A percentile compares a stretch with the other conserved stretches of the same genome.
Conservation (phyloP, 768 basidiomycete species). For the Tulasnella sp. region DNA sequence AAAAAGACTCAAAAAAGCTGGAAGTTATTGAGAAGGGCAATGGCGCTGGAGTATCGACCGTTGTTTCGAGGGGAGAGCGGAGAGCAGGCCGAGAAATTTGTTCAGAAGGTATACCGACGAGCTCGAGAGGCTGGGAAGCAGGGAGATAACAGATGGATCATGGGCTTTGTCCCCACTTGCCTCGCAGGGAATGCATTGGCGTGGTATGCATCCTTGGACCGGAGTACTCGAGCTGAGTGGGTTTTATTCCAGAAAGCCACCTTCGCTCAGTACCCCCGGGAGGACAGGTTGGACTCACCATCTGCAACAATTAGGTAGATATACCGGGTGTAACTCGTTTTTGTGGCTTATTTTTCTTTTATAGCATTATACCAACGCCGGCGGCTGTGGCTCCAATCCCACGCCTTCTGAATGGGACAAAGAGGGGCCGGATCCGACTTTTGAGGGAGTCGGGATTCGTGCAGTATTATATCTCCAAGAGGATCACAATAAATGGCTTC, state of each 20-base stretch:
- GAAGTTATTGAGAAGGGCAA: neutral
- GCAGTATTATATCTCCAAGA: too few species aligned
- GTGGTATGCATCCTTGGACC: neutral
- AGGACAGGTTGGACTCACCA: too few species aligned
- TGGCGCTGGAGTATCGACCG: neutral
- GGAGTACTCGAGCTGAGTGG: neutral
- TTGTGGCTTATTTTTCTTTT: too few species aligned
- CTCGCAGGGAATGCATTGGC: neutral
- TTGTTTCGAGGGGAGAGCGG: neutral
- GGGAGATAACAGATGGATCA: neutral
- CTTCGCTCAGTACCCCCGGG: too few species aligned
- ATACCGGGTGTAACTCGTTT: too few species aligned
- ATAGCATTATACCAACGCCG: too few species aligned
- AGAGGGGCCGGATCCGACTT: too few species aligned
- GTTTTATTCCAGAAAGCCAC: neutral
- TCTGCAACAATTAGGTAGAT: too few species aligned
- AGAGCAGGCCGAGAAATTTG: neutral
- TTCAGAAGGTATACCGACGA: neutral
- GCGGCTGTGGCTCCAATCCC: too few species aligned
- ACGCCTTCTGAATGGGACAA: too few species aligned
- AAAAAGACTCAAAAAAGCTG: neutral
- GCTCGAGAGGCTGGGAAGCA: neutral
- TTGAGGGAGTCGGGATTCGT: too few species aligned
- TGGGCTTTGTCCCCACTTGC: neutral
- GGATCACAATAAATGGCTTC: too few species aligned